Base-by-base conservation (phyloP, 805 yeast genomes). In the Wickerhamomyces tratensis region DNA sequence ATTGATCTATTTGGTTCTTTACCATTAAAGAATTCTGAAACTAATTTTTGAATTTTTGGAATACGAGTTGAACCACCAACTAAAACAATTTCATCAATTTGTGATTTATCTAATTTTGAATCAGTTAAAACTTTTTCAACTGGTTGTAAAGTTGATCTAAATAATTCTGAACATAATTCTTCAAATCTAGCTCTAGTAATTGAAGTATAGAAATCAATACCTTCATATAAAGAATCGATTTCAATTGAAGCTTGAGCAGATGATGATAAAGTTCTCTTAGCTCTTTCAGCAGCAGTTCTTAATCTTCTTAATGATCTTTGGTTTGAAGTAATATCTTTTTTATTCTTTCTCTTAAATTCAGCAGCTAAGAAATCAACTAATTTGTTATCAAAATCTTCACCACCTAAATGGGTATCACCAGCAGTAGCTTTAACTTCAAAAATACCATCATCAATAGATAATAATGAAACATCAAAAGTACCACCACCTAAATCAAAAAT, bases 51-150 rank as follows among this genome's bases (percentile, higher is more conserved):
- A 57, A 91, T 83, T 78, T 86, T 89, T 77, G 98, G 98, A 76
- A 89, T 89, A 84, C 97, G 89, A 61, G 97, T 89, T 53, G 97
- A 89, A 74, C 97, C 97, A 79, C 97, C 97, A 58, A 89, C 98
- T 49, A 89, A 74, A 56, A 89, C 98, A 63, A 89, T 86, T 75
- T 91, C 97, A 69, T 91, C 75, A 59, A 89, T 94, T 61, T 78
- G 79, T 44, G 95, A 79, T 75, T 91, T 89, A 76, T 86, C 95
- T 56, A 86, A 71, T 77, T 89, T 89, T 56, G 98, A 76, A 67
- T 91, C 97, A 68, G 79, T 81, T 72, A 89, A 80, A 50, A 91
- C 97, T 76, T 85, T 85, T 76, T 88, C 97, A 58, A 91, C 98
- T 52, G 98, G 98, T 57, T 86, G 95, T 52, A 89, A 64, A 49